A percentile compares a stretch with the other conserved stretches of the same genome.
These are phyloP conservation scores for Margaritispora aquatica DNA, from an alignment of 495 filamentous ascomycete species.

Conservation along the genomic window DNA sequence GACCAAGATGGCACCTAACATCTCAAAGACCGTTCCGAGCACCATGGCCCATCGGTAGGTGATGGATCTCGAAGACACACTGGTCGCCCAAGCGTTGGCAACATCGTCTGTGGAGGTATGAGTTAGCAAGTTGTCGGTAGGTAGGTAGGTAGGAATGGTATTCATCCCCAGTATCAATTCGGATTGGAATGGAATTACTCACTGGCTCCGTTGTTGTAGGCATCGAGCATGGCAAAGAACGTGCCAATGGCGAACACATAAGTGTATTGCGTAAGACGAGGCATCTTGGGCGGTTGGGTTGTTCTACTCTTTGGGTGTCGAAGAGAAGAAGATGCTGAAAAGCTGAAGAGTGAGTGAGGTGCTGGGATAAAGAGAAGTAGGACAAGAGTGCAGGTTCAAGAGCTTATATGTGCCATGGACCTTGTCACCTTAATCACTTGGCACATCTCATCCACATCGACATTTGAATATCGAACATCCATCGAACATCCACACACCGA, in stretches of 20 bases:
- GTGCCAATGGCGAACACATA: slow-evolving; percentile 65
- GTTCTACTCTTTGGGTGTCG: background rate
- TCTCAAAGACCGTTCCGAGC: slow-evolving; percentile 61
- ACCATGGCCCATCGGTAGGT: slow-evolving; percentile 63
- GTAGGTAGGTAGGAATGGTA: background rate
- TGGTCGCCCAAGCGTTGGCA: slow-evolving; percentile 69
- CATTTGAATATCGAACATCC: no score
- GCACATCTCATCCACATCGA: no score
- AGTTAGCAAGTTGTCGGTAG: background rate
- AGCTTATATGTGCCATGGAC: background rate
- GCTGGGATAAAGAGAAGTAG: background rate
- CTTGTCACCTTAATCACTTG: no score
- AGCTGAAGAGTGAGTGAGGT: background rate
- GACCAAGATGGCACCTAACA: slow-evolving; percentile 56
- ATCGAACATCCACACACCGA: no score
- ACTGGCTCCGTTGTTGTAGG: slow-evolving; percentile 55
- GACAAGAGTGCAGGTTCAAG: background rate
- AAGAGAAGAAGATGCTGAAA: background rate
- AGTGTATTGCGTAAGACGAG: slow-evolving; percentile 4
- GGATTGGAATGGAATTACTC: no score
- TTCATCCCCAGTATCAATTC: no score
- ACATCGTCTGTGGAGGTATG: slow-evolving; percentile 50
- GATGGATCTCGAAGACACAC: slow-evolving; percentile 61
- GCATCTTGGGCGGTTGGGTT: slow-evolving; percentile 1
- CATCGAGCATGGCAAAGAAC: slow-evolving; percentile 69